Evolutionary conservation across 2,329 filamentous ascomycete genomes (phyloP), one percentile per base, ranked within the genome.

Genomic region (Stylonectria norvegica): DNA sequence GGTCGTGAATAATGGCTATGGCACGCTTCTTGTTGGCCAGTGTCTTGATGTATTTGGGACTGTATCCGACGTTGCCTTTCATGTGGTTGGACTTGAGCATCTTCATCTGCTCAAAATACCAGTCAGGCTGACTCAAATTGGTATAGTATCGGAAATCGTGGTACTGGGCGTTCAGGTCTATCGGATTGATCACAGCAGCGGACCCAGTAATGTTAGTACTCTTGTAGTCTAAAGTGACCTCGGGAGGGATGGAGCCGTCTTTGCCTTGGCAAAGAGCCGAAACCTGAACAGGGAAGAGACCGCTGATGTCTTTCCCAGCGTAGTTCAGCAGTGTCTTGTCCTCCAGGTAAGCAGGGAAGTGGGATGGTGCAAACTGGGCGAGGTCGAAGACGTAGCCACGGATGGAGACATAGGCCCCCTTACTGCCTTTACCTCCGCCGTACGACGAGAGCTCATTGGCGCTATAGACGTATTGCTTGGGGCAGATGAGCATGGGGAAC

Each of bases 251-350:
- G 2, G 57, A 60, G 16, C 85, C 86, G 49, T 82, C 73, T 20
- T 77, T 79, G 43, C 91, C 93, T 44, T 85, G 78, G 65, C 93
- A 98, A 25, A 98, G 75, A 30, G 91, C 89, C 4, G 85, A 94
- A 12, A 98, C 91, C 62, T 98, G 93, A 1, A 98, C 76, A 0
- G 94, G 93, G 69, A 98, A 98, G 9, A 98, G 75, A 27, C 78
- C 72, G 16, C 87, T 94, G n/a, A 90, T 83, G 58, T 98, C 94
- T 30, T 80, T 69, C 38, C 93, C 93, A 34, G 86, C 90, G 55
- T 97, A 98, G 54, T 86, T 84, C 48, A 85, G 71, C 33, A 97
- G 66, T 6, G 73, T 67, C 48, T 80, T 80, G 22, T 49, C 51
- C 78, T 73, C 46, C 78, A 81, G 34, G 14, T 81, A 65, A 29